A percentile compares a stretch with the other conserved stretches of the same genome.
phyloP scores from a whole-genome alignment of 306 rosid genomes.

The Phaseolus lunatus region DNA sequence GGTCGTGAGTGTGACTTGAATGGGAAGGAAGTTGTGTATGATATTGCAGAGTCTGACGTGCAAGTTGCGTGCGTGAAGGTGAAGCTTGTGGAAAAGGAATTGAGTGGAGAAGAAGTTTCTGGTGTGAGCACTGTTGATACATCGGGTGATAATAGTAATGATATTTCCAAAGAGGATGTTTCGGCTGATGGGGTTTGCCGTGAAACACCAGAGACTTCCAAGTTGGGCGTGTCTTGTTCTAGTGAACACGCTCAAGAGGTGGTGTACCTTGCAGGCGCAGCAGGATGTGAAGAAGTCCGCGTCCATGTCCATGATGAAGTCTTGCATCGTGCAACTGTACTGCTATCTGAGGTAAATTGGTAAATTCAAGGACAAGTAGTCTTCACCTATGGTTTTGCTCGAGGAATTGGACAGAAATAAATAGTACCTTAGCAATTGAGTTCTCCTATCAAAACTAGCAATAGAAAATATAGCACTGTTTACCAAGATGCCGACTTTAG shows the following conservation, averaged over 20 bases:
- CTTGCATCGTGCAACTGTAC: slow-evolving; percentile 47
- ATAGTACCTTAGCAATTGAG: background rate
- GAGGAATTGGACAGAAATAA: background rate
- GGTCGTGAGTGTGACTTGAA: slow-evolving; percentile 41
- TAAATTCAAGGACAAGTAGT: background rate
- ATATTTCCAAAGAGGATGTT: slow-evolving; percentile 24
- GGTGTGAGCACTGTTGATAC: slow-evolving; percentile 3
- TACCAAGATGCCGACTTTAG: background rate
- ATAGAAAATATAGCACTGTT: background rate
- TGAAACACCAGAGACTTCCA: slow-evolving; percentile 54
- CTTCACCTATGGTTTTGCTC: slow-evolving; percentile 20
- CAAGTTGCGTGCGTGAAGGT: slow-evolving; percentile 30
- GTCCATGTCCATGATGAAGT: slow-evolving; percentile 45
- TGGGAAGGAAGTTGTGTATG: slow-evolving; percentile 11
- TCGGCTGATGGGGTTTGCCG: slow-evolving; percentile 34
- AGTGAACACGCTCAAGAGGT: slow-evolving; percentile 40
- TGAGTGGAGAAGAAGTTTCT: slow-evolving; percentile 50
- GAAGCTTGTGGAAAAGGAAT: slow-evolving; percentile 38
- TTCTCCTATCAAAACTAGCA: background rate
- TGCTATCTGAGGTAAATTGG: slow-evolving; percentile 54
- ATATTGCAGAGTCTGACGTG: background rate
- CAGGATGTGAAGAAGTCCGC: slow-evolving; percentile 42
- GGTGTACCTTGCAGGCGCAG: slow-evolving; percentile 50
- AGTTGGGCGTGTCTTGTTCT: slow-evolving; percentile 43
- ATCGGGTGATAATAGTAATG: background rate